Percentiles rank a stretch among this genome's conserved stretches.
phyloP scores from a whole-genome alignment of 176 grass and related monocot species.

The Hyparrhenia diplandra region DNA sequence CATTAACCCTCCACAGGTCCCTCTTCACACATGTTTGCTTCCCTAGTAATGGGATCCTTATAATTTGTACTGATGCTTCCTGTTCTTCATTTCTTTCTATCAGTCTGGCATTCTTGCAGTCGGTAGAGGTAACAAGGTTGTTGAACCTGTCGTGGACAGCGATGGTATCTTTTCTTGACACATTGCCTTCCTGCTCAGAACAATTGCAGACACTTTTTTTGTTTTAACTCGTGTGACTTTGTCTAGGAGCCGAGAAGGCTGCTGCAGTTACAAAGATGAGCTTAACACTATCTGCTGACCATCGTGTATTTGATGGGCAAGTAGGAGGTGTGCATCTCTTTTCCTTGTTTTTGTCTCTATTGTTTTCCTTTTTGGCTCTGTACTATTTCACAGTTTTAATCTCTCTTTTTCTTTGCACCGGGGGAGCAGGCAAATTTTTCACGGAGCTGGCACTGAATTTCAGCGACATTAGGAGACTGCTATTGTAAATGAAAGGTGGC shows the following conservation, averaged over 20 bases:
- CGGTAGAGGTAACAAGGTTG: constrained; percentile 78
- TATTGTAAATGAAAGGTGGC: constrained; percentile 53
- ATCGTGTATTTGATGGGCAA: constrained; percentile 88
- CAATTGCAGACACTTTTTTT: constrained; percentile 19
- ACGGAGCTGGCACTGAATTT: constrained; percentile 68
- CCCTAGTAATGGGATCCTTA: background rate
- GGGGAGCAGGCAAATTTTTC: constrained; percentile 68
- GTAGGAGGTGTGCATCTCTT: constrained; percentile 51
- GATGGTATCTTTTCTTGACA: constrained; percentile 59
- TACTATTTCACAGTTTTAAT: background rate
- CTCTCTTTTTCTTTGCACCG: background rate
- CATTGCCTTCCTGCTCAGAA: background rate
- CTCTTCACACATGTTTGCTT: background rate
- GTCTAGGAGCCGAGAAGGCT: constrained; percentile 72
- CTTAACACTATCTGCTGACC: constrained; percentile 86
- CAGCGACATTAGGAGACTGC: constrained; percentile 72
- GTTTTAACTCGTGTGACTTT: constrained; percentile 1
- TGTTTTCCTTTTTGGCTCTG: background rate
- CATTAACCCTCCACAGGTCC: constrained; percentile 95
- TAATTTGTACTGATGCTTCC: constrained; percentile 8
- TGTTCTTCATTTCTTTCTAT: constrained; percentile 16
- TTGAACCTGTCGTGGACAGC: constrained; percentile 69
- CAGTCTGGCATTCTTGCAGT: constrained; percentile 92
- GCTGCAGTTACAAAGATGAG: constrained; percentile 80
- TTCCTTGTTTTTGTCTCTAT: background rate